Evolutionary conservation across 768 basidiomycete genomes (phyloP).

Genomic region (Rhodosporidiobolus sp.): DNA sequence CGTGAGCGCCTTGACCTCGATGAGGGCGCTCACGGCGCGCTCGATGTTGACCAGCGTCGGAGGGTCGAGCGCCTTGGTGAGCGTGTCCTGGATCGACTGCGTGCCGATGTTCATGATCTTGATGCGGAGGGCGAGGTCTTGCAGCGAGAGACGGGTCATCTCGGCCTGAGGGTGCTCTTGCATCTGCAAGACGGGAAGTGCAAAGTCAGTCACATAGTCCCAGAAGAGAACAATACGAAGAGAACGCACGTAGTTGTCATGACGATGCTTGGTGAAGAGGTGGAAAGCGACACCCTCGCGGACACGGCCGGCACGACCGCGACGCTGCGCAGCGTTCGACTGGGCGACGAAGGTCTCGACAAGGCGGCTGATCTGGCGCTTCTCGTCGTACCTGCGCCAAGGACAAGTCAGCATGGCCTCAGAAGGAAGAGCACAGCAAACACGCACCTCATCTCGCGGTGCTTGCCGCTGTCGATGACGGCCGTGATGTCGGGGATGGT

Average conservation of each 20-base stretch:
- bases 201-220: background rate
- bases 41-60: constrained; percentile 81
- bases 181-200: constrained; percentile 57
- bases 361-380: constrained; percentile 86
- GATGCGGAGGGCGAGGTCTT: constrained; percentile 83
- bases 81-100: constrained; percentile 82
- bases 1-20: constrained; percentile 84
- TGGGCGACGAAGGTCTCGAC: constrained; percentile 86
- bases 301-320: constrained; percentile 89
- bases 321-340: constrained; percentile 52
- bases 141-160: constrained; percentile 88
- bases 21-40: constrained; percentile 80
- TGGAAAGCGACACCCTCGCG: constrained; percentile 88
- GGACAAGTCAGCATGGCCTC: background rate
- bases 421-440: background rate
- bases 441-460: constrained; percentile 80
- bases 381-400: constrained; percentile 83
- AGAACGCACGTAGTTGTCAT: constrained; percentile 68
- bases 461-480: constrained; percentile 90
- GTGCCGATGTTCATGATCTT: constrained; percentile 90
- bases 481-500: constrained; percentile 98
- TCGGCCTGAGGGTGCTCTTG: constrained; percentile 88
- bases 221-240: background rate
- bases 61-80: constrained; percentile 83
- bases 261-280: constrained; percentile 81